Percentiles rank a stretch among this genome's conserved stretches.
These are phyloP conservation scores for Coemansia guatemalensis DNA, from an alignment of 192 early-diverging fungal species.

Conservation along the genomic window DNA sequence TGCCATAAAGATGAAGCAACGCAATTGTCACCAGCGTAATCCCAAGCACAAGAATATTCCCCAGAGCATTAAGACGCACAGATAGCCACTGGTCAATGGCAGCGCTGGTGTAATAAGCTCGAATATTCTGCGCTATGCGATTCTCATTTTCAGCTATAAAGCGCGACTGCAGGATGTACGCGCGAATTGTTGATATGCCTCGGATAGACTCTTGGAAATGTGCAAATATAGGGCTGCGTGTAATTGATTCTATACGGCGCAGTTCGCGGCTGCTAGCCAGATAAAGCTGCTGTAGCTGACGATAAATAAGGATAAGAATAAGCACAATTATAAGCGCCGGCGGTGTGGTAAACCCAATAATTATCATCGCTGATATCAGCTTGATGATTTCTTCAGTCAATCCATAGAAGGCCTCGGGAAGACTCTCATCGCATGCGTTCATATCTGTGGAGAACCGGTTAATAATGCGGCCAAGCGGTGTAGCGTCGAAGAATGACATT, in stretches of 20 bases:
- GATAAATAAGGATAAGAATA: constrained; percentile 55
- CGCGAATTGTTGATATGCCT: constrained; percentile 68
- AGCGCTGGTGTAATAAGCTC: constrained; percentile 76
- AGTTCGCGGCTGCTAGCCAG: constrained; percentile 77
- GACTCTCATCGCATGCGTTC: constrained; percentile 74
- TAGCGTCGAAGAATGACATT: constrained; percentile 66
- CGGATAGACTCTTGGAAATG: constrained; percentile 61
- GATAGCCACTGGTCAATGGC: constrained; percentile 68
- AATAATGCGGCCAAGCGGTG: constrained; percentile 81
- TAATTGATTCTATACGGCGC: constrained; percentile 72
- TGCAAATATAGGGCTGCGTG: constrained; percentile 71
- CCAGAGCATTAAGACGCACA: constrained; percentile 78
- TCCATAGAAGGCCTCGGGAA: constrained; percentile 58
- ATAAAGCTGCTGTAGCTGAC: constrained; percentile 53
- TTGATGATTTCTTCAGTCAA: constrained; percentile 52
- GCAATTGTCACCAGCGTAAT: constrained; percentile 72
- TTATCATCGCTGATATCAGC: constrained; percentile 41
- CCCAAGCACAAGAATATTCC: constrained; percentile 75
- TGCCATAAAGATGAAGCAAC: constrained; percentile 54
- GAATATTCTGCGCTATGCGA: constrained; percentile 76
- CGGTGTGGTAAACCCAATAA: constrained; percentile 49
- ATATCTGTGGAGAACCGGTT: constrained; percentile 91
- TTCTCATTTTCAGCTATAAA: constrained; percentile 72
- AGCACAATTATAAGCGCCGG: constrained; percentile 58
- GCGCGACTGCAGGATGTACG: constrained; percentile 57